Conservation (phyloP, 75 land plant species). For the Picea sitchensis region DNA sequence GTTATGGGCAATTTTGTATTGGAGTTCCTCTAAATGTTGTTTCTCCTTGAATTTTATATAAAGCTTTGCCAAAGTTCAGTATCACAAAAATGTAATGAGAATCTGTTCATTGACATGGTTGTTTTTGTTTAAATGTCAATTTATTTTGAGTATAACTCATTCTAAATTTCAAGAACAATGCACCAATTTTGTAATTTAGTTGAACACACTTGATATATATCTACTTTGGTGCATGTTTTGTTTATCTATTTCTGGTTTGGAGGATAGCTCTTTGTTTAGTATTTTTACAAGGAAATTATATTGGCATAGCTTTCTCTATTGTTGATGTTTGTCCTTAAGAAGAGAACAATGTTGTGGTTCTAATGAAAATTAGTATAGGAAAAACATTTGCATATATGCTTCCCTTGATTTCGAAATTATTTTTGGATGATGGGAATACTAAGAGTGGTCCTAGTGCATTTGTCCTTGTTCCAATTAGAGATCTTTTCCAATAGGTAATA, state of each 20-base stretch:
- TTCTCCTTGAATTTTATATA: background rate
- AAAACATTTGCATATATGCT: conserved; percentile 91
- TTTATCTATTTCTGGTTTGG: background rate
- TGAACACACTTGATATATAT: no score
- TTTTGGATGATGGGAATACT: conserved; percentile 16
- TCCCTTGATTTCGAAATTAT: conserved; percentile 78
- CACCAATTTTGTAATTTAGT: no score
- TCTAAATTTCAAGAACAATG: no score
- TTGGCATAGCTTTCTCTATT: background rate
- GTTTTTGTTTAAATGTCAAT: no score
- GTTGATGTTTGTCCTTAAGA: conserved; percentile 27
- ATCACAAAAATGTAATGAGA: no score
- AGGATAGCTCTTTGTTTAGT: background rate
- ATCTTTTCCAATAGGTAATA: conserved; percentile 84
- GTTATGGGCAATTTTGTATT: background rate
- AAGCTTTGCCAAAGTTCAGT: background rate
- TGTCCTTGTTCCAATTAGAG: conserved; percentile 90
- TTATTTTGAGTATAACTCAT: no score
- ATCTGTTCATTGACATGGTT: no score
- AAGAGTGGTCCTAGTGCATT: conserved; percentile 53
- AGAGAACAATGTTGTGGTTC: conserved; percentile 92
- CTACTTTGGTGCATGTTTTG: no score
- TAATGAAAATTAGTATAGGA: conserved; percentile 92
- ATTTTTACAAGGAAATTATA: background rate
- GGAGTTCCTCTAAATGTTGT: background rate